phyloP scores from a whole-genome alignment of 768 basidiomycete genomes.

The Mrakia gelida region DNA sequence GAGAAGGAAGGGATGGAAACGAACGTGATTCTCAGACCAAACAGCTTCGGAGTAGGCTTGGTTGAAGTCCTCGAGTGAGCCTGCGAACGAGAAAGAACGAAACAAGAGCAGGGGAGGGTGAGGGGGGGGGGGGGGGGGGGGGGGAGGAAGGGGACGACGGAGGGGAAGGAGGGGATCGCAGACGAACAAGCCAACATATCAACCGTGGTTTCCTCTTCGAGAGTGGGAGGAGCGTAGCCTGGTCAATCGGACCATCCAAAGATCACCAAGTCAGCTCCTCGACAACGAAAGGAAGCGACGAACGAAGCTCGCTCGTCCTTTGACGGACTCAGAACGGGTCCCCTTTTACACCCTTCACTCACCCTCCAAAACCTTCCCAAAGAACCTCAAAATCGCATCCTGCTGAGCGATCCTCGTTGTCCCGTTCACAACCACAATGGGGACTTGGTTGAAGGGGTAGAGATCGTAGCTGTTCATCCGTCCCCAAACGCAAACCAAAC shows the following conservation, averaged over 20 bases:
- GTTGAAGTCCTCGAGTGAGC: not conserved
- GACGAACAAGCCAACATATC: not conserved
- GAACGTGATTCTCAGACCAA: not conserved
- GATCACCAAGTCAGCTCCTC: too few relatives aligned
- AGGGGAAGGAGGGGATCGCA: too few relatives aligned
- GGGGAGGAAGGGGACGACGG: too few relatives aligned
- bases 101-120: not conserved
- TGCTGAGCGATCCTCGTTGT: not conserved
- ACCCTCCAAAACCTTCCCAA: not conserved
- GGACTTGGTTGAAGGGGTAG: conserved; percentile 2
- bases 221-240: not conserved
- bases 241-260: too few relatives aligned
- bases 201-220: not conserved
- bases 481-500: too few relatives aligned
- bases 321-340: too few relatives aligned
- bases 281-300: not conserved
- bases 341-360: too few relatives aligned
- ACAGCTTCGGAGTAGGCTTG: not conserved
- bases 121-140: too few relatives aligned
- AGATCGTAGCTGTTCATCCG: not conserved
- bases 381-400: conserved; percentile 3
- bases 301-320: too few relatives aligned
- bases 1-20: not conserved
- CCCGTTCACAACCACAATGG: not conserved
- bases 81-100: not conserved